phyloP scores from a whole-genome alignment of 805 yeast genomes.

The Candida sithepensis region DNA sequence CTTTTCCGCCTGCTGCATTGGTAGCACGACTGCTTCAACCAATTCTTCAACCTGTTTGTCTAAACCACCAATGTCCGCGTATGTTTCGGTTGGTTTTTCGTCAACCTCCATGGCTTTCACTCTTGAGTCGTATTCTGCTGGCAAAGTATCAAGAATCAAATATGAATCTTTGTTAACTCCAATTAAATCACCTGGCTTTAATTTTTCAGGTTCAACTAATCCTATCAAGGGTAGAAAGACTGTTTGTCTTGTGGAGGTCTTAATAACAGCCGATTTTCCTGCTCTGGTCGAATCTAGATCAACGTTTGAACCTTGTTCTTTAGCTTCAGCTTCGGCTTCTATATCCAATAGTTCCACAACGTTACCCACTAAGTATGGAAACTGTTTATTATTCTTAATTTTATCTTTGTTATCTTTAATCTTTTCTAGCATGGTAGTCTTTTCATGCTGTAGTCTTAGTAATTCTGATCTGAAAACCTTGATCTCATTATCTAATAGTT shows the following conservation, averaged over 20 bases:
- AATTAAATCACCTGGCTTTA: slow-evolving; percentile 95
- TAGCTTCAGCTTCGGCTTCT: slow-evolving; percentile 76
- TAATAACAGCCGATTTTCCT: slow-evolving; percentile 97
- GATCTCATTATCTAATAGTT: slow-evolving; percentile 89
- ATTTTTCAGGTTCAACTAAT: slow-evolving; percentile 82
- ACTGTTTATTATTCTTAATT: slow-evolving; percentile 89
- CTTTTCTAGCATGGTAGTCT: slow-evolving; percentile 86
- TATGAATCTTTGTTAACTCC: slow-evolving; percentile 98
- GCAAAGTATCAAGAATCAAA: slow-evolving; percentile 86
- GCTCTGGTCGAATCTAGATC: slow-evolving; percentile 87
- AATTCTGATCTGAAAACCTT: slow-evolving; percentile 91
- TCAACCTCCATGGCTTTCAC: slow-evolving; percentile 99
- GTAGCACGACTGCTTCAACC: slow-evolving; percentile 96
- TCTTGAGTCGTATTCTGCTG: slow-evolving; percentile 95
- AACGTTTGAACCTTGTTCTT: slow-evolving; percentile 91
- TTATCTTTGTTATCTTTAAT: slow-evolving; percentile 95
- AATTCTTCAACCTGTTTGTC: slow-evolving; percentile 98
- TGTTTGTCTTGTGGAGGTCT: slow-evolving; percentile 96
- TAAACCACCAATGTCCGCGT: slow-evolving; percentile 95
- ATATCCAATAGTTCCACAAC: slow-evolving; percentile 92
- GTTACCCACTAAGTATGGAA: slow-evolving; percentile 95
- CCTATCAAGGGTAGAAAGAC: slow-evolving; percentile 95
- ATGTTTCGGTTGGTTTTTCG: slow-evolving; percentile 96
- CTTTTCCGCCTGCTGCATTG: slow-evolving; percentile 97
- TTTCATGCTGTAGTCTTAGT: slow-evolving; percentile 88